phyloP scores from a whole-genome alignment of 331 rosid species.

The Dryas integrifolia region DNA sequence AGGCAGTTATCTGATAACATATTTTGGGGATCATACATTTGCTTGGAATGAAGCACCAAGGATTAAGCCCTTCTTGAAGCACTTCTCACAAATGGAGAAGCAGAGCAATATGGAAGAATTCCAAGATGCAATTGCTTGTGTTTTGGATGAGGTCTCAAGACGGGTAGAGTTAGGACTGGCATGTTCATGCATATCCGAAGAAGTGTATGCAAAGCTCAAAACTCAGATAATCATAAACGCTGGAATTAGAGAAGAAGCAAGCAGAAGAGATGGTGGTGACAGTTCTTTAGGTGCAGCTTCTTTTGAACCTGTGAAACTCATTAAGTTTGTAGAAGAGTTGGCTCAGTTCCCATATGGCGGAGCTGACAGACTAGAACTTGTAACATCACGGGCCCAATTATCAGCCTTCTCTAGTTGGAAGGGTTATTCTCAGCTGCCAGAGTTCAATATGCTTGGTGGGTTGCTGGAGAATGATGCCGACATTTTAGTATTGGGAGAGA shows the following conservation, averaged over 20 bases:
- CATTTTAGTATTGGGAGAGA: conserved; percentile 20
- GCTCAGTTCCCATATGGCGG: conserved; percentile 46
- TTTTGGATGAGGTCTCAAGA: conserved; percentile 73
- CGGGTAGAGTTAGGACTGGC: conserved; percentile 68
- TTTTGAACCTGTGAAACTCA: conserved; percentile 59
- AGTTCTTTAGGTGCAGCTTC: conserved; percentile 35
- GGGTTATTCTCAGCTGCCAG: conserved; percentile 60
- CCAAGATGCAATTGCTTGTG: conserved; percentile 59
- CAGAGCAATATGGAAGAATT: conserved; percentile 50
- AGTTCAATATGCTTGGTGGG: conserved; percentile 37
- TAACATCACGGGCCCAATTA: conserved; percentile 47
- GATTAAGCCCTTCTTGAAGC: conserved; percentile 63
- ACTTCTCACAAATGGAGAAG: conserved; percentile 66
- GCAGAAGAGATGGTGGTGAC: conserved; percentile 58
- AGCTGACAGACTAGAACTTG: conserved; percentile 48
- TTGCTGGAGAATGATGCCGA: conserved; percentile 48
- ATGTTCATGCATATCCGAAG: conserved; percentile 63
- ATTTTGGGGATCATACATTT: conserved; percentile 75
- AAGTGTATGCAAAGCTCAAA: conserved; percentile 43
- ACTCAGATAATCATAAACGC: conserved; percentile 51
- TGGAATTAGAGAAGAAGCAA: conserved; percentile 47
- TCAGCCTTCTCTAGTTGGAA: conserved; percentile 53
- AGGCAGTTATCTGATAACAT: conserved; percentile 52
- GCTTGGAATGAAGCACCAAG: conserved; percentile 69
- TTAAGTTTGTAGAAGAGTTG: conserved; percentile 44